Percentiles rank a stretch among this genome's conserved stretches.
Conservation (phyloP, 768 basidiomycete genomes). For the Xerocomellus chrysenteron region DNA sequence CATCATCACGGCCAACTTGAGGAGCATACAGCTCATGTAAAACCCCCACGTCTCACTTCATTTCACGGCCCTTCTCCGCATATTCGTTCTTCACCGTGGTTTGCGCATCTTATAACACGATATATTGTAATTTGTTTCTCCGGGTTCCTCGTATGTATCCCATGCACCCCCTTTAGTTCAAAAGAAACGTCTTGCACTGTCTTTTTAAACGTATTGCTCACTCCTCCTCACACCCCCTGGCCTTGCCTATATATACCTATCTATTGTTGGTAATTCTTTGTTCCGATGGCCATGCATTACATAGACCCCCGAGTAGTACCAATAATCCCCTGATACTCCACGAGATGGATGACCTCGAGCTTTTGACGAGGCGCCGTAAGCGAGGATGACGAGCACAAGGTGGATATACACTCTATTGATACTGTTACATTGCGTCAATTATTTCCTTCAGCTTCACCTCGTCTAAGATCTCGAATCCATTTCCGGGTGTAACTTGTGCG, state of each 20-base stretch:
- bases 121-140: constrained; percentile 16
- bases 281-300: constrained; percentile 1
- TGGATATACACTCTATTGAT: constrained; percentile 16
- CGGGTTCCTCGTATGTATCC: constrained; percentile 16
- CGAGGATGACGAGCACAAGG: not conserved
- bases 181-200: constrained; percentile 14
- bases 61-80: not conserved
- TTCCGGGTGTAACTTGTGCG: constrained; percentile 83
- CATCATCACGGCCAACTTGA: constrained; percentile 65
- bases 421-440: constrained; percentile 75
- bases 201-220: constrained; percentile 8
- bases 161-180: constrained; percentile 5
- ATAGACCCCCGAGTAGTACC: constrained; percentile 1
- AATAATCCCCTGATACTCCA: not conserved
- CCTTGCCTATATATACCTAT: constrained; percentile 25
- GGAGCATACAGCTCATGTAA: constrained; percentile 45
- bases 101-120: constrained; percentile 18
- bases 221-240: not conserved
- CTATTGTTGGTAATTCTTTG: constrained; percentile 16
- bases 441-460: constrained; percentile 79
- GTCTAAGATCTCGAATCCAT: constrained; percentile 88
- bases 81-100: constrained; percentile 6
- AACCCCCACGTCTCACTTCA: constrained; percentile 1
- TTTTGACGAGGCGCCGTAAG: not conserved
- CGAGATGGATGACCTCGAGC: not conserved